These are phyloP conservation scores for Pinus albicaulis DNA, from an alignment of 75 land plant genomes.

Conservation along the genomic window DNA sequence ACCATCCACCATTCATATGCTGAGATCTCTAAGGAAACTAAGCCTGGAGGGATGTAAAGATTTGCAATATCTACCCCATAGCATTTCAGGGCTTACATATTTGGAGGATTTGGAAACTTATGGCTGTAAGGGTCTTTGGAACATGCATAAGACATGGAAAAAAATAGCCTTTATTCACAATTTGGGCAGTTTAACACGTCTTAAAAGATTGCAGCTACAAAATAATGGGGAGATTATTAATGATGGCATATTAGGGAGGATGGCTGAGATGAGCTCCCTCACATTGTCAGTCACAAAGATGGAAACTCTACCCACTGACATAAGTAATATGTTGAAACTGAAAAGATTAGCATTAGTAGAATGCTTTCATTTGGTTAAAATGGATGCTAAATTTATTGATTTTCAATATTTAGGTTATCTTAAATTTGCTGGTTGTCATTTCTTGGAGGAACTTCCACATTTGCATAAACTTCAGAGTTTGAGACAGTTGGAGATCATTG, in stretches of 20 bases:
- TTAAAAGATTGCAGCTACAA: not conserved
- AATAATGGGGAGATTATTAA: not conserved
- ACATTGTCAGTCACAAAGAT: not conserved
- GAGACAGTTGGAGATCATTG: too few species aligned
- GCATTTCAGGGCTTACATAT: too few species aligned
- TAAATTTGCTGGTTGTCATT: too few species aligned
- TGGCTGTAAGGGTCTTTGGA: too few species aligned
- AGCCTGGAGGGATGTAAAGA: not conserved
- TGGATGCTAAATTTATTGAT: not conserved
- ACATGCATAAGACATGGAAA: not conserved
- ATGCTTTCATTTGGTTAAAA: not conserved
- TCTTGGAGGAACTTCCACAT: too few species aligned
- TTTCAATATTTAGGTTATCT: too few species aligned
- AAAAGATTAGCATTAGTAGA: not conserved
- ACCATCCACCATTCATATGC: not conserved
- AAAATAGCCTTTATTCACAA: not conserved
- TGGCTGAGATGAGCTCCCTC: not conserved
- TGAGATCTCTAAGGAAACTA: not conserved
- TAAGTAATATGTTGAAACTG: not conserved
- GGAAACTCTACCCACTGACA: not conserved
- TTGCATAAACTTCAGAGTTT: too few species aligned
- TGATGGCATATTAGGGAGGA: not conserved
- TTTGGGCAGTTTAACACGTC: not conserved
- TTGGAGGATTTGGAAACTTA: too few species aligned
- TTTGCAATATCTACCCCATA: not conserved